These are phyloP conservation scores for Aegilops speltoides DNA, from an alignment of 176 grass and related monocot genomes.

Conservation along the genomic window DNA sequence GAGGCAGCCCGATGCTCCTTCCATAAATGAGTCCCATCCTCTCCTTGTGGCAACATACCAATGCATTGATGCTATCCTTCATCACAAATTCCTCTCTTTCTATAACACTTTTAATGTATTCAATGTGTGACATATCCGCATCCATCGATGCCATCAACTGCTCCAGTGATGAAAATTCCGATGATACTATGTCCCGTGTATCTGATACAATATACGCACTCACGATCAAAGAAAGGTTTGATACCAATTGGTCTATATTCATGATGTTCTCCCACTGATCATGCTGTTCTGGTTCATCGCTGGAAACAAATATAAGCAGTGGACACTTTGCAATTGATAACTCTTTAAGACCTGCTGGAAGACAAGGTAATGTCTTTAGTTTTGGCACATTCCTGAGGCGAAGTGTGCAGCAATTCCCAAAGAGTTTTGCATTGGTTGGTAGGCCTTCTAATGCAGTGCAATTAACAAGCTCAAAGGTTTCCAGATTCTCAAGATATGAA, in stretches of 20 bases:
- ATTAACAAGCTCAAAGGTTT: no score
- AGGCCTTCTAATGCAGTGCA: no score
- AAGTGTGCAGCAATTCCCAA: neutral
- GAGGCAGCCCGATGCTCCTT: neutral
- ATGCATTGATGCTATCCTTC: neutral
- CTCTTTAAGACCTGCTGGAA: neutral
- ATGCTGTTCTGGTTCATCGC: neutral
- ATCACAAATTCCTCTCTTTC: neutral
- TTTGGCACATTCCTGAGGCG: neutral
- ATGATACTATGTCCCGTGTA: neutral
- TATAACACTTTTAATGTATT: neutral
- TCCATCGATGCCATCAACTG: neutral
- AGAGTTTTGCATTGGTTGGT: no score
- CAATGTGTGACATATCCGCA: neutral
- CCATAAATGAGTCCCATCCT: neutral
- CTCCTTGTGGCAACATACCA: neutral
- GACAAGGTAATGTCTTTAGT: neutral
- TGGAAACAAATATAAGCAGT: neutral
- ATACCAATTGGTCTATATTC: neutral
- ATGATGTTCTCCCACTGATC: neutral
- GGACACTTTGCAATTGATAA: neutral
- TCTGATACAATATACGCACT: rapidly evolving
- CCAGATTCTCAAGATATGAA: no score
- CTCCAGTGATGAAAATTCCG: neutral
- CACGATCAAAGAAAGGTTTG: neutral